phyloP scores from a whole-genome alignment of 805 yeast species.

The Blastobotrys attinorum region DNA sequence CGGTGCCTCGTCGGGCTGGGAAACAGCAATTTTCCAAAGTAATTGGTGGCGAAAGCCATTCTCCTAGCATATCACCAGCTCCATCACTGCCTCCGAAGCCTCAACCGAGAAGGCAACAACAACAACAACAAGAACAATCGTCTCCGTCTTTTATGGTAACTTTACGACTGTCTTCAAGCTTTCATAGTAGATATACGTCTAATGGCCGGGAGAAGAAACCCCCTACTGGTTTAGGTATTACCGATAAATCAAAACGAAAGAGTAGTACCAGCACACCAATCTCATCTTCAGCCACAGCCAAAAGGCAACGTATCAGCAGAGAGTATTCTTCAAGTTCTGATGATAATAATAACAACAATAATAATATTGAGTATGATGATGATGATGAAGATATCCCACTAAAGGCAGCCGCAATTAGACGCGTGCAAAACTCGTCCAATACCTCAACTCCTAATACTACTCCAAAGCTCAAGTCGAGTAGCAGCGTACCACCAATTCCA shows the following conservation, averaged over 20 bases:
- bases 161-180: not conserved
- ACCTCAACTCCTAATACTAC: not conserved
- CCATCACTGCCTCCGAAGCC: slow-evolving; percentile 3
- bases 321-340: not conserved
- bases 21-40: too few relatives aligned
- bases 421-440: too few relatives aligned
- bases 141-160: too few relatives aligned
- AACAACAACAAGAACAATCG: too few relatives aligned
- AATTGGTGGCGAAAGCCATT: too few relatives aligned
- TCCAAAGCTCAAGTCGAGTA: not conserved
- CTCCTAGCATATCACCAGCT: too few relatives aligned
- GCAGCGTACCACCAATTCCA: not conserved
- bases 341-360: not conserved
- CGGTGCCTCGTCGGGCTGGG: slow-evolving; percentile 4
- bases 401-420: too few relatives aligned
- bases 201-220: too few relatives aligned
- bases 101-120: too few relatives aligned
- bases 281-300: not conserved
- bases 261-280: too few relatives aligned
- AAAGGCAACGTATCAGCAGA: not conserved
- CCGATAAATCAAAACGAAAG: too few relatives aligned
- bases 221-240: too few relatives aligned
- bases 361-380: not conserved
- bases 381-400: not conserved
- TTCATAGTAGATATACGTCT: not conserved